Percentiles rank a stretch among this genome's conserved stretches.
These are phyloP conservation scores for Serendipita indica DNA, from an alignment of 768 basidiomycete genomes.

Conservation along the genomic window DNA sequence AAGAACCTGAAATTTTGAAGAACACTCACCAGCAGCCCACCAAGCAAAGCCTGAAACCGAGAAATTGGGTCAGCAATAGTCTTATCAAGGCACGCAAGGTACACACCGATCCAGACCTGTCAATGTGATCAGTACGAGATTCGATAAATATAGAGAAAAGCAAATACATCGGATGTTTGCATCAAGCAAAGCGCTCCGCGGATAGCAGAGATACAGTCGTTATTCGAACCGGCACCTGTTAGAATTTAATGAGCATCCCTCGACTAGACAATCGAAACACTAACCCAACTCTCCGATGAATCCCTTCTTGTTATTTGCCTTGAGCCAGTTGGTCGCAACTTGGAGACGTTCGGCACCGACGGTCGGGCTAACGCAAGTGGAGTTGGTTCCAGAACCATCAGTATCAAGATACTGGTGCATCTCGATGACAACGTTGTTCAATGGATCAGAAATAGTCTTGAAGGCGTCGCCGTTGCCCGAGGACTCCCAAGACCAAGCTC, in stretches of 20 bases:
- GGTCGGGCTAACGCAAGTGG: slow-evolving; percentile 40
- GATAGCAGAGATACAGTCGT: slow-evolving; percentile 25
- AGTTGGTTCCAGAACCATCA: slow-evolving; percentile 41
- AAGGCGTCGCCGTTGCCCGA: slow-evolving; percentile 43
- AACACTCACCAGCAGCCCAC: neutral
- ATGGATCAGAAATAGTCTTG: slow-evolving; percentile 36
- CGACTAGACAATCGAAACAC: too few relatives aligned
- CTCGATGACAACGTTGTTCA: slow-evolving; percentile 24
- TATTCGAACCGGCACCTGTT: slow-evolving; percentile 36
- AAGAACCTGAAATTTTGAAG: neutral
- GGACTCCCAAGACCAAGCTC: slow-evolving; percentile 45
- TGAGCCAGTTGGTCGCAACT: slow-evolving; percentile 42
- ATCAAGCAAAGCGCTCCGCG: slow-evolving; percentile 42
- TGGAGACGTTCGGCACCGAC: slow-evolving; percentile 44
- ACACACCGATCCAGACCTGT: slow-evolving; percentile 26
- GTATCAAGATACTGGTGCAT: slow-evolving; percentile 62
- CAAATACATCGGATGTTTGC: slow-evolving; percentile 27
- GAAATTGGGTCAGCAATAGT: neutral
- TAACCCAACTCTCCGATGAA: slow-evolving; percentile 53
- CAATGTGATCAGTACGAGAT: neutral
- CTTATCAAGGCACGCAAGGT: neutral
- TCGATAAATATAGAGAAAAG: neutral
- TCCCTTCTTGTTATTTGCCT: slow-evolving; percentile 44
- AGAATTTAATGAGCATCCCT: too few relatives aligned
- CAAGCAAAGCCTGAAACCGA: neutral